A percentile compares a stretch with the other conserved stretches of the same genome.
These are phyloP conservation scores for Articulospora tetracladia DNA, from an alignment of 495 filamentous ascomycete genomes.

Conservation along the genomic window DNA sequence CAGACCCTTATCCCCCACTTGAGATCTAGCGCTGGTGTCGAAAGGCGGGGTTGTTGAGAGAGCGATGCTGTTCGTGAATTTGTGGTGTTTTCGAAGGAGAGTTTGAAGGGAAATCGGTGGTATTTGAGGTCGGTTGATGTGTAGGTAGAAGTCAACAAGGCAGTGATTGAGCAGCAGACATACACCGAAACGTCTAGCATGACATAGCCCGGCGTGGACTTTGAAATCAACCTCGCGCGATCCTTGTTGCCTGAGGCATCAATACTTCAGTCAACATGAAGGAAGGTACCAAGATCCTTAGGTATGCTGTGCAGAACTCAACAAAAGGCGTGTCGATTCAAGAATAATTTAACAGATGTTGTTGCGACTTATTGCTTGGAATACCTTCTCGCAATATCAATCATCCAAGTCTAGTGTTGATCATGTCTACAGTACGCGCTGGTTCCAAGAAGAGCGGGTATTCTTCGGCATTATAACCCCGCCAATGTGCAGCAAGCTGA, in stretches of 20 bases:
- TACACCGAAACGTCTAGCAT: conserved; percentile 16
- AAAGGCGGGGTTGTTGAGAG: neutral
- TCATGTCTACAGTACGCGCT: no score
- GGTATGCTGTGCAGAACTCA: no score
- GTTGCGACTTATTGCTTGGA: no score
- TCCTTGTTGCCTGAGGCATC: neutral
- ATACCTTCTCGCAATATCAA: no score
- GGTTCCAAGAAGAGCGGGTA: neutral
- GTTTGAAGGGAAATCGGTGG: neutral
- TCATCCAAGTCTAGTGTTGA: no score
- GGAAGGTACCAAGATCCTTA: no score
- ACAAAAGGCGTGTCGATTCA: no score
- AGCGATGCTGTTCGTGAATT: neutral
- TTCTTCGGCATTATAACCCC: neutral
- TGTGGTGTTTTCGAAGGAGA: neutral
- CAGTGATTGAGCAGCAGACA: neutral
- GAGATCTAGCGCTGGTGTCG: neutral
- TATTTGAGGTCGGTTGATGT: neutral
- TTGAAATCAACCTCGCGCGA: neutral
- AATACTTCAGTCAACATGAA: neutral
- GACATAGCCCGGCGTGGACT: conserved; percentile 8
- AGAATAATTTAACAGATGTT: no score
- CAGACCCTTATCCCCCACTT: conserved; percentile 5
- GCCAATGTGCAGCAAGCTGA: neutral
- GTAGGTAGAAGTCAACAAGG: neutral